Conservation (phyloP, 305 asterid species). For the Nicotiana rustica region DNA sequence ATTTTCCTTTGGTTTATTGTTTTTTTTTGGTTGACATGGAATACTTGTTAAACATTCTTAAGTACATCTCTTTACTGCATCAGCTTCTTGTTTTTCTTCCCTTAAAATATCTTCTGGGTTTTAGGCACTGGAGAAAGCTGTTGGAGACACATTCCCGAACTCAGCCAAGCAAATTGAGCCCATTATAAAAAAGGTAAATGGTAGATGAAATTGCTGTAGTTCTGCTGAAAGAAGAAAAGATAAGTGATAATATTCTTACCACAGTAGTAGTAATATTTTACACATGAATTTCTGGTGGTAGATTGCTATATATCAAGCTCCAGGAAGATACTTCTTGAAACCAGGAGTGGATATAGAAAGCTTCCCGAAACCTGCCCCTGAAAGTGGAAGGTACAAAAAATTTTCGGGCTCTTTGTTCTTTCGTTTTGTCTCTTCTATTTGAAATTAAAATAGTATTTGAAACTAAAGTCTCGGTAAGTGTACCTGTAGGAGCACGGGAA, state of each 20-base stretch:
- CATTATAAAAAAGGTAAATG: constrained; percentile 79
- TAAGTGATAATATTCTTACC: constrained; percentile 17
- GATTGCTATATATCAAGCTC: constrained; percentile 80
- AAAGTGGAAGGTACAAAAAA: constrained; percentile 71
- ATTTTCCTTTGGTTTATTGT: neutral
- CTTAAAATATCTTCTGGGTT: constrained; percentile 36
- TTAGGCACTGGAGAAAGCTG: constrained; percentile 93
- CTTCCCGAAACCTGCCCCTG: constrained; percentile 63
- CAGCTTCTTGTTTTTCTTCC: neutral
- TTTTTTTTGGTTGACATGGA: neutral
- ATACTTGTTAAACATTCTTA: constrained; percentile 14
- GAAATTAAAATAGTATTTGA: constrained; percentile 17
- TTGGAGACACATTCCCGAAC: constrained; percentile 80
- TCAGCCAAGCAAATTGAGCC: constrained; percentile 79
- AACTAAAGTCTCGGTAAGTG: neutral
- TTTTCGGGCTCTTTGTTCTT: constrained; percentile 21
- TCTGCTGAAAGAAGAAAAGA: neutral
- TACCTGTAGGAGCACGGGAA: constrained; percentile 25
- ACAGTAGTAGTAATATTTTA: constrained; percentile 39
- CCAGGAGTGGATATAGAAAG: constrained; percentile 68
- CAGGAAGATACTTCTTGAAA: constrained; percentile 88
- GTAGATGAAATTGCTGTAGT: constrained; percentile 33
- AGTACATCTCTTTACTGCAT: constrained; percentile 34
- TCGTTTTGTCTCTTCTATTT: constrained; percentile 40
- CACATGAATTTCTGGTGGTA: constrained; percentile 38